These are phyloP conservation scores for Giardia duodenalis DNA, from an alignment of 208 protist species.

Conservation along the genomic window DNA sequence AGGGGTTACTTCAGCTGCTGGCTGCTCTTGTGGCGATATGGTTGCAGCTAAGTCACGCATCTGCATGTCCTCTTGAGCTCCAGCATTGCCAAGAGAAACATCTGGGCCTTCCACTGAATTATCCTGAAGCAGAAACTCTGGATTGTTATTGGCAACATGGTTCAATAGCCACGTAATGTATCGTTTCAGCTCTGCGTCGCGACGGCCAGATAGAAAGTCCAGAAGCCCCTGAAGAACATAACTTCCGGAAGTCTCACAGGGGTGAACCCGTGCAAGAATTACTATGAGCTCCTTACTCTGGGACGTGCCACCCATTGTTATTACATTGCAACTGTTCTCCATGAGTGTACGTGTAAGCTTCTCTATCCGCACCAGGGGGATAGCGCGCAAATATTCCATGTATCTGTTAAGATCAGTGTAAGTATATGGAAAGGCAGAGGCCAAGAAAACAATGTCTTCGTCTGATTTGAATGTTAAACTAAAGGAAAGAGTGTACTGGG, in stretches of 20 bases:
- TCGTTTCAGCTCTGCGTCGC: background rate
- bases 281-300: background rate
- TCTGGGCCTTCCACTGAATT: background rate
- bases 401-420: background rate
- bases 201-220: background rate
- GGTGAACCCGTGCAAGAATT: background rate
- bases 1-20: background rate
- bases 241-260: background rate
- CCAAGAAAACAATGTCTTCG: background rate
- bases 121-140: background rate
- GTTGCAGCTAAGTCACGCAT: background rate
- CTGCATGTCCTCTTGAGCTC: background rate
- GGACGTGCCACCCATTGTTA: background rate
- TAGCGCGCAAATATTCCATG: background rate
- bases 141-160: background rate
- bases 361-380: background rate
- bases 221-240: constrained; percentile 1
- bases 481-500: background rate
- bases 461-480: background rate
- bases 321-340: background rate
- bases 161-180: background rate
- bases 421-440: background rate
- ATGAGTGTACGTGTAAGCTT: background rate
- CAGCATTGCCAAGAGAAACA: background rate
- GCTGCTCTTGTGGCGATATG: no score